Evolutionary conservation across 768 basidiomycete genomes (phyloP).

Genomic region (Plicaturopsis crispa): DNA sequence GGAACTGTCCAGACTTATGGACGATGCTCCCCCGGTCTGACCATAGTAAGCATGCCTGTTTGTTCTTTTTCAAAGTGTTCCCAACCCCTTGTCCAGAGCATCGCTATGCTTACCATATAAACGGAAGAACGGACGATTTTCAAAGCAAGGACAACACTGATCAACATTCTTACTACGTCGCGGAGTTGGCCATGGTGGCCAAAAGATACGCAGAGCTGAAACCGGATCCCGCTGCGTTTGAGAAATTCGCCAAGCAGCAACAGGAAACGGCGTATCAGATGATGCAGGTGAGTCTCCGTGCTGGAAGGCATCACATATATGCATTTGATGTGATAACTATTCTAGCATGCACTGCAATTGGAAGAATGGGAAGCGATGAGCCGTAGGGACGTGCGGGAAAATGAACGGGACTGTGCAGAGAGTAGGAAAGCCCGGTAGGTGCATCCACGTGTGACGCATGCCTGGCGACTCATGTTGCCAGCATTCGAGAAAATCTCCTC

Average conservation of each 20-base stretch:
- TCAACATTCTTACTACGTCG: background rate
- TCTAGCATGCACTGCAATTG: background rate
- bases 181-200: background rate
- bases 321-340: no score
- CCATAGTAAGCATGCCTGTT: background rate
- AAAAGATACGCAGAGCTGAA: background rate
- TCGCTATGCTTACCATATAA: background rate
- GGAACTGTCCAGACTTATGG: background rate
- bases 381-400: background rate
- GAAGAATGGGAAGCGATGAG: background rate
- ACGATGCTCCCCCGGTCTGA: background rate
- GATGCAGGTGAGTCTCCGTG: background rate
- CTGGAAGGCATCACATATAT: background rate
- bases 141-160: background rate
- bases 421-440: background rate
- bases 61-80: background rate
- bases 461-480: background rate
- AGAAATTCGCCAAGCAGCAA: background rate
- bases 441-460: background rate
- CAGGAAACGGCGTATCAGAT: background rate
- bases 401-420: background rate
- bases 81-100: background rate
- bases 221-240: background rate
- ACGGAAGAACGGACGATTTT: background rate
- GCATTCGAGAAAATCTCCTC: background rate